Percentiles rank a stretch among this genome's conserved stretches.
Evolutionary conservation across 2,329 filamentous ascomycete genomes (phyloP).

Genomic region (Uncinocarpus reesii): DNA sequence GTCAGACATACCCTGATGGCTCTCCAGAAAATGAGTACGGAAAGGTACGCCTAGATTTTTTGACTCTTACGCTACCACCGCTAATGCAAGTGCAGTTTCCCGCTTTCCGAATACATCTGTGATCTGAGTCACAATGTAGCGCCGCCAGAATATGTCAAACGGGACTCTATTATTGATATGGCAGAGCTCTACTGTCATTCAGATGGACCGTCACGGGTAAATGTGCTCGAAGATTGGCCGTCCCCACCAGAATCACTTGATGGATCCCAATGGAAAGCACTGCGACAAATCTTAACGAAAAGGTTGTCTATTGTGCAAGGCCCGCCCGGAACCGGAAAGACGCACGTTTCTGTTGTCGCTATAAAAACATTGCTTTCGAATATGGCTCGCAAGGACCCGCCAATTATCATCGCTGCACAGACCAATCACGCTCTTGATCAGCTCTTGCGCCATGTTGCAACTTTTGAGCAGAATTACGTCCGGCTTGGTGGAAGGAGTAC

Average conservation of each 20-base stretch:
- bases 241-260: constrained; percentile 47
- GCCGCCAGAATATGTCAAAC: constrained; percentile 44
- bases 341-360: constrained; percentile 64
- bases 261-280: constrained; percentile 57
- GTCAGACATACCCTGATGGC: constrained; percentile 61
- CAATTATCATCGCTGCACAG: constrained; percentile 71
- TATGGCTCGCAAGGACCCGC: constrained; percentile 46
- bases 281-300: constrained; percentile 60
- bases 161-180: constrained; percentile 44
- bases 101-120: constrained; percentile 37
- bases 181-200: constrained; percentile 33
- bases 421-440: constrained; percentile 90
- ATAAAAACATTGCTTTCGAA: constrained; percentile 57
- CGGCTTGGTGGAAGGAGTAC: constrained; percentile 61
- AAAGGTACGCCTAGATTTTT: constrained; percentile 32
- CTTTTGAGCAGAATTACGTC: constrained; percentile 53
- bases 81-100: constrained; percentile 29
- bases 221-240: constrained; percentile 50
- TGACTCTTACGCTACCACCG: background rate
- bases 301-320: constrained; percentile 71
- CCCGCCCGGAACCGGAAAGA: constrained; percentile 72
- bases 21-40: constrained; percentile 54
- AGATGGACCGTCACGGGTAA: constrained; percentile 34
- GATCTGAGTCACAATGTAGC: constrained; percentile 32
- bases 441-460: constrained; percentile 54